These are phyloP conservation scores for Aspergillus transmontanensis DNA, from an alignment of 2,329 filamentous ascomycete species.

Conservation along the genomic window DNA sequence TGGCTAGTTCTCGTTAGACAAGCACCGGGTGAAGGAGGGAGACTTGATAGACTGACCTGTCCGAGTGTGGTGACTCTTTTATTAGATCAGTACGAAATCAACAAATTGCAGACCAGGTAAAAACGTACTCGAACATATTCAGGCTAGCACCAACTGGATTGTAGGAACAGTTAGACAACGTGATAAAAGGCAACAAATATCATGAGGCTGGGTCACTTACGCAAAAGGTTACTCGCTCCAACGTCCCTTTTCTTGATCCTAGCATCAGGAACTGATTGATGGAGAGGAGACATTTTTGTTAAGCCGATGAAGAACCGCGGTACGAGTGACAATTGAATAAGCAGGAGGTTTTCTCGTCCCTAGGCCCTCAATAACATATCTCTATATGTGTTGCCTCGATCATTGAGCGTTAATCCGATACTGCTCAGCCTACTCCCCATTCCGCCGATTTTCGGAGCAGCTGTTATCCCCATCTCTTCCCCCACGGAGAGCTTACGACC, in stretches of 20 bases:
- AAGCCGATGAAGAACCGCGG: not conserved
- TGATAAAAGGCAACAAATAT: not conserved
- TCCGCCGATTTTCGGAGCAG: not conserved
- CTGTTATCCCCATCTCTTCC: not conserved
- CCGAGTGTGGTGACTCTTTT: not conserved
- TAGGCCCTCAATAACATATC: not conserved
- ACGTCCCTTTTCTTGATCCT: not conserved
- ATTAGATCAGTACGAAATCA: not conserved
- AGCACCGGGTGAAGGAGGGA: not conserved
- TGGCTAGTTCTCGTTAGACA: not conserved
- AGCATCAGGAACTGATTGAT: not conserved
- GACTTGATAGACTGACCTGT: not conserved
- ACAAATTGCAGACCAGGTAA: not conserved
- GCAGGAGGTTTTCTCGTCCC: fast-evolving
- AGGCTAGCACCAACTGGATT: not conserved
- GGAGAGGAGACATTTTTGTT: not conserved
- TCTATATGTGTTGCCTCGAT: not conserved
- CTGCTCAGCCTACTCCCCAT: not conserved
- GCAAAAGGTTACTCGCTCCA: not conserved
- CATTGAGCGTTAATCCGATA: not conserved
- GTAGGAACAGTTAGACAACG: not conserved
- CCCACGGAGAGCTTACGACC: not conserved
- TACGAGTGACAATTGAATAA: not conserved
- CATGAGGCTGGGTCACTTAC: not conserved
- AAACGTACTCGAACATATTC: not conserved